Evolutionary conservation across 257 asterid genomes (phyloP), one percentile per base, ranked within the genome.

Genomic region (Ophiorrhiza pumila): DNA sequence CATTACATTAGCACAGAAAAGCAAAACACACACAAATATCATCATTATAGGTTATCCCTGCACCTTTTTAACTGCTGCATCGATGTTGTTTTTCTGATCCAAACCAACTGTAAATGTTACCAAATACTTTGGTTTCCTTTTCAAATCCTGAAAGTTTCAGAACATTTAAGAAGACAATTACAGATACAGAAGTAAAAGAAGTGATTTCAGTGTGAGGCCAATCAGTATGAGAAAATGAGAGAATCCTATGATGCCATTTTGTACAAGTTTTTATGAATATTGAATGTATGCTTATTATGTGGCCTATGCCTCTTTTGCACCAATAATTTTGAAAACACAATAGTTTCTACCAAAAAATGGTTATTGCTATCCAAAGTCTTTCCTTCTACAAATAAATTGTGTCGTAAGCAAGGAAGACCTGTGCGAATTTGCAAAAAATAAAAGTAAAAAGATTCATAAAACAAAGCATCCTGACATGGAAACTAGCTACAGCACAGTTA

Each of bases 21-120:
- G 57, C 13, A 68, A 29, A 61, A 58, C 4, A 6, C n/a, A 69
- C 55, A 70, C 43, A 34, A 67, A 50, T 55, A 7, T 37, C 55
- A 56, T 23, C 56, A 39, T 7, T 56, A 39, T 15, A 25, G 1
- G 72, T 76, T 66, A 49, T 68, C 37, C 63, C 72, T 45, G 75
- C 66, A 92, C 98, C 98, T 95, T 95, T 80, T 85, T 90, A 81
- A 95, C 96, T 11, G 96, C 97, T 81, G 87, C 87, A 76, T 95
- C 80, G 58, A 95, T 86, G 78, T 86, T 85, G 60, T 84, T 71
- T 87, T 72, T 92, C 79, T 95, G 98, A 41, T 86, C 86, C 87
- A 81, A 80, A 71, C 99, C 99, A 76, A 95, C 99, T 45, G 99
- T 95, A 80, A 95, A 90, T 25, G 97, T 88, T 45, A 92, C 96